A percentile compares a stretch with the other conserved stretches of the same genome.
Evolutionary conservation across 2,329 filamentous ascomycete species (phyloP).

Genomic region (Trichoderma cornu-damae): DNA sequence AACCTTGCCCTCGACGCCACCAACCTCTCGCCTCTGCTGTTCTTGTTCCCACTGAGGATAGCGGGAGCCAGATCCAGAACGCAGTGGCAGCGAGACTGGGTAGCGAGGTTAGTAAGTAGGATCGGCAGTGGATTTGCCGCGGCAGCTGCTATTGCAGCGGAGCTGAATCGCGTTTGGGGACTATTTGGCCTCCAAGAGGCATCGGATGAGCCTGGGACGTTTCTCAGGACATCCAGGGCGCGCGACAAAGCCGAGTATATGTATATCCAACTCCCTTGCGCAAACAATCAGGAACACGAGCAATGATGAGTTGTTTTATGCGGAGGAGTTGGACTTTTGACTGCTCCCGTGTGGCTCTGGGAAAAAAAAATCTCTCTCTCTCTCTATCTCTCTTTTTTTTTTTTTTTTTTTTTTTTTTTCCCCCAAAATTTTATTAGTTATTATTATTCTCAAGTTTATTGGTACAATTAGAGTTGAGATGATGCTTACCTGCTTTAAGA

Average conservation of each 20-base stretch:
- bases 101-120: conserved; percentile 22
- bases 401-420: too few species aligned
- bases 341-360: too few species aligned
- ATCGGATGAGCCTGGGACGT: too few species aligned
- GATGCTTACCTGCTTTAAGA: neutral
- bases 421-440: too few species aligned
- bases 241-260: neutral
- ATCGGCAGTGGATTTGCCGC: conserved; percentile 27
- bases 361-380: too few species aligned
- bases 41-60: conserved; percentile 34
- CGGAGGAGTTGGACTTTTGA: too few species aligned
- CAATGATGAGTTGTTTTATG: too few species aligned
- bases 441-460: too few species aligned
- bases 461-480: neutral
- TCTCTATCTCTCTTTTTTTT: neutral
- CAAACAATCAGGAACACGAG: neutral
- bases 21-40: conserved; percentile 29
- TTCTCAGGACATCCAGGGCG: neutral
- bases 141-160: conserved; percentile 25
- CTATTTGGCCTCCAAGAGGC: neutral
- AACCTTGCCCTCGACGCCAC: conserved; percentile 21
- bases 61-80: conserved; percentile 30
- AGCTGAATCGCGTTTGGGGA: conserved; percentile 25
- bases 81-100: conserved; percentile 23
- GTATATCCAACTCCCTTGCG: neutral